These are phyloP conservation scores for Quercus ilex DNA, from an alignment of 306 rosid genomes.

Conservation along the genomic window DNA sequence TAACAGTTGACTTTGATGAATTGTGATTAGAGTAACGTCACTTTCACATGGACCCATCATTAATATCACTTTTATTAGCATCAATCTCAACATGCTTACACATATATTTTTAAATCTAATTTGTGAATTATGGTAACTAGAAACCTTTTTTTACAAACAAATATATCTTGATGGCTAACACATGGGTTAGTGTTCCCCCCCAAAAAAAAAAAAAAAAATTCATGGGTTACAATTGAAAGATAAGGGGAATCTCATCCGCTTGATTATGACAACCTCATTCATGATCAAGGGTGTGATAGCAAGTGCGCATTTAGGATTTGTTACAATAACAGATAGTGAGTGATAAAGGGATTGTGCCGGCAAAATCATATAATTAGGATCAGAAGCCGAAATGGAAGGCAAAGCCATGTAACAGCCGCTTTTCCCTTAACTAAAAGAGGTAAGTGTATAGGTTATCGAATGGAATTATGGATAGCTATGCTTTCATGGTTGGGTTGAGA, in stretches of 20 bases:
- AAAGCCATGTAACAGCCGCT: slow-evolving; percentile 1
- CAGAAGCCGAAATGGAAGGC: slow-evolving; percentile 2
- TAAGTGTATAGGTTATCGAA: not conserved
- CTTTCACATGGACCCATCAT: no score
- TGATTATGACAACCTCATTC: no score
- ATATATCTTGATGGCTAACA: not conserved
- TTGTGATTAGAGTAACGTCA: no score
- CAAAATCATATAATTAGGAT: slow-evolving; percentile 1
- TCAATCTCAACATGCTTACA: not conserved
- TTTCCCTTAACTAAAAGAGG: slow-evolving; percentile 8
- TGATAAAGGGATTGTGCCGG: not conserved
- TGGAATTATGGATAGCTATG: not conserved
- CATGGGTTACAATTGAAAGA: not conserved
- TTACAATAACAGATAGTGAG: not conserved
- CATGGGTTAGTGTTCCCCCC: not conserved
- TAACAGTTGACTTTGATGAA: no score
- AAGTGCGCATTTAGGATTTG: no score
- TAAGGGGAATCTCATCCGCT: no score
- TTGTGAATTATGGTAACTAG: not conserved
- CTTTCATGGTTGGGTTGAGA: not conserved
- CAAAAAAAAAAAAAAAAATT: not conserved
- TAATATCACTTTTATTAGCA: no score
- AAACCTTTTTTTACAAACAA: not conserved
- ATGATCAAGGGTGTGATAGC: no score
- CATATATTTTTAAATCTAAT: not conserved